Conservation (phyloP, 805 yeast species). For the Isabelozyma rhagii region DNA sequence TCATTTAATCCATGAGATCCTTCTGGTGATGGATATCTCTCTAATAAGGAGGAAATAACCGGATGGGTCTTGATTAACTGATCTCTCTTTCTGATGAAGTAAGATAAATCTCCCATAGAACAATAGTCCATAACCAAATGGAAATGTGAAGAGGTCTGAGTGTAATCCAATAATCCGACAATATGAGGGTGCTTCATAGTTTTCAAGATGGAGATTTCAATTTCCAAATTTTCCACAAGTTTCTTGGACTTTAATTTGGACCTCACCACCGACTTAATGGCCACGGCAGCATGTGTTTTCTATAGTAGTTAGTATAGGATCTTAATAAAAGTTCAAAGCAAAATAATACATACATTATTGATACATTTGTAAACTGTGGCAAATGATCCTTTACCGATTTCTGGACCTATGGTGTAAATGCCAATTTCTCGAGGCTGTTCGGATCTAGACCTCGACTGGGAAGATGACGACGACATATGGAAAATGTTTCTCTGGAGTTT, state of each 20-base stretch:
- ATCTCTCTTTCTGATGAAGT: conserved; percentile 73
- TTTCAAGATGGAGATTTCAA: conserved; percentile 86
- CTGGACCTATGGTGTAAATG: conserved; percentile 62
- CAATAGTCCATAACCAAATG: conserved; percentile 96
- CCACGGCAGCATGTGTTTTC: conserved; percentile 60
- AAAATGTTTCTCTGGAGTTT: too few relatives aligned
- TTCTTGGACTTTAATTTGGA: conserved; percentile 82
- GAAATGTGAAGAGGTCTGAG: conserved; percentile 73
- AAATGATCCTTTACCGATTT: conserved; percentile 94
- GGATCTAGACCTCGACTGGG: not conserved
- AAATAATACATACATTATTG: conserved; percentile 23
- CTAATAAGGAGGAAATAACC: conserved; percentile 68
- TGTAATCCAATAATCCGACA: conserved; percentile 80
- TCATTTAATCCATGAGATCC: conserved; percentile 77
- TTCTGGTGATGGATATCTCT: conserved; percentile 79
- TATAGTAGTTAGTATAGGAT: conserved; percentile 2
- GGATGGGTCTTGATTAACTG: conserved; percentile 76
- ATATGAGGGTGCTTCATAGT: conserved; percentile 90
- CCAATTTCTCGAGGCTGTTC: conserved; percentile 27
- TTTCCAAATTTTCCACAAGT: conserved; percentile 83
- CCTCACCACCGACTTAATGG: conserved; percentile 83
- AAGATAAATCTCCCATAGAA: conserved; percentile 89
- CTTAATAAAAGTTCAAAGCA: not conserved
- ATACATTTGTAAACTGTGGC: conserved; percentile 92
- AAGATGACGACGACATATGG: not conserved